Conservation (phyloP, 768 basidiomycete genomes). For the Collybiopsis confluens region DNA sequence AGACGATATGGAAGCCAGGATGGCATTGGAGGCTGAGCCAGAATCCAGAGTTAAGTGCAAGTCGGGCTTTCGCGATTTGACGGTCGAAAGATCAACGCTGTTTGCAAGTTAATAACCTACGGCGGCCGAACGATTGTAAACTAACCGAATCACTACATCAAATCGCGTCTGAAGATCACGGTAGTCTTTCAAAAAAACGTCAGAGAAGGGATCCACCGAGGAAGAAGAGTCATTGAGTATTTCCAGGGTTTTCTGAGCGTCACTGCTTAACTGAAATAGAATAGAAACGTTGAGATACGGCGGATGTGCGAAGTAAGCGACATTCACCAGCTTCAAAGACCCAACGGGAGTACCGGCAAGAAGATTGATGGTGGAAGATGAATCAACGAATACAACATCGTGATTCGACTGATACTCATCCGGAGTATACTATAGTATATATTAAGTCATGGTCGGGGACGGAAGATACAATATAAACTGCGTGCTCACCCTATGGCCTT, state of each 20-base stretch:
- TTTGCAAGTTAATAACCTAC: background rate
- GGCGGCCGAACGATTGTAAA: constrained; percentile 3
- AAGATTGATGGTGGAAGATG: constrained; percentile 72
- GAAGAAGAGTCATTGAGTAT: constrained; percentile 42
- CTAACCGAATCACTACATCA: constrained; percentile 67
- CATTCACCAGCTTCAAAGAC: constrained; percentile 71
- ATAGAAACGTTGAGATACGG: constrained; percentile 6
- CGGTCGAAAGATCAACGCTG: constrained; percentile 55
- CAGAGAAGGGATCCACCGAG: constrained; percentile 59
- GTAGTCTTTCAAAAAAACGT: constrained; percentile 71
- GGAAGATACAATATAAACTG: background rate
- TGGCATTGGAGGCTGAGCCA: constrained; percentile 54
- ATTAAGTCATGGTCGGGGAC: background rate
- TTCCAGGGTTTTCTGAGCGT: constrained; percentile 73
- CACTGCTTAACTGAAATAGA: constrained; percentile 60
- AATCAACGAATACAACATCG: constrained; percentile 71
- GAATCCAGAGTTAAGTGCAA: constrained; percentile 47
- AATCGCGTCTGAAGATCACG: constrained; percentile 63
- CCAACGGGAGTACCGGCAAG: constrained; percentile 70
- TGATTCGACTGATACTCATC: constrained; percentile 51
- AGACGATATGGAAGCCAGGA: constrained; percentile 48
- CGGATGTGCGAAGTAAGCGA: background rate
- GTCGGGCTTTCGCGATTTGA: constrained; percentile 39
- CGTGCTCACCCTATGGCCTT: constrained; percentile 48
- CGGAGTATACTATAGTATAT: constrained; percentile 45